These are phyloP conservation scores for Candida ipomoeae DNA, from an alignment of 805 yeast species.

Conservation along the genomic window DNA sequence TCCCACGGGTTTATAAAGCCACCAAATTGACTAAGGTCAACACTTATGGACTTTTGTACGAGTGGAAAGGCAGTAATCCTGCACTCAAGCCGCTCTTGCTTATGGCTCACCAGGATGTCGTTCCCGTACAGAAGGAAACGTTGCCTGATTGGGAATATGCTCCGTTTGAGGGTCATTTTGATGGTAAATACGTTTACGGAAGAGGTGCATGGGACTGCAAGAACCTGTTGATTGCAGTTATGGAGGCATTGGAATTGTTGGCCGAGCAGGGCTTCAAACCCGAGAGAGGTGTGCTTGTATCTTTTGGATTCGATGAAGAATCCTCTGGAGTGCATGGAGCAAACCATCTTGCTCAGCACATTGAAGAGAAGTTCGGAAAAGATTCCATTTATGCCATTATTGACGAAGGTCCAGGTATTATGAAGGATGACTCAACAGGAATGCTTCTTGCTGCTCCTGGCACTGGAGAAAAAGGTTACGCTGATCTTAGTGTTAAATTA, in stretches of 20 bases:
- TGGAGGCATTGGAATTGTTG: constrained; percentile 40
- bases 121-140: constrained; percentile 17
- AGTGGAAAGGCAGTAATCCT: constrained; percentile 15
- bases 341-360: constrained; percentile 5
- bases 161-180: constrained; percentile 14
- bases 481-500: constrained; percentile 28
- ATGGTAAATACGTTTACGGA: constrained; percentile 55
- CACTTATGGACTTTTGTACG: constrained; percentile 15
- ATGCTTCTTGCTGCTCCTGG: constrained; percentile 13
- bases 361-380: constrained; percentile 13
- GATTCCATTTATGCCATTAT: constrained; percentile 17
- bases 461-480: constrained; percentile 17
- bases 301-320: constrained; percentile 20
- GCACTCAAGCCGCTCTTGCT: constrained; percentile 17
- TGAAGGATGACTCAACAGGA: constrained; percentile 9
- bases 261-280: constrained; percentile 11
- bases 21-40: constrained; percentile 13
- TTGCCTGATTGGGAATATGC: constrained; percentile 14
- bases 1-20: constrained; percentile 9
- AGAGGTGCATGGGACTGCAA: constrained; percentile 79
- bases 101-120: constrained; percentile 16
- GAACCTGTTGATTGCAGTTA: constrained; percentile 57
- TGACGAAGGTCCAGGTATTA: constrained; percentile 18
- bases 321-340: constrained; percentile 16
- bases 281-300: constrained; percentile 12